Conservation (phyloP, 2,329 filamentous ascomycete species). For the Colletotrichum lupini region DNA sequence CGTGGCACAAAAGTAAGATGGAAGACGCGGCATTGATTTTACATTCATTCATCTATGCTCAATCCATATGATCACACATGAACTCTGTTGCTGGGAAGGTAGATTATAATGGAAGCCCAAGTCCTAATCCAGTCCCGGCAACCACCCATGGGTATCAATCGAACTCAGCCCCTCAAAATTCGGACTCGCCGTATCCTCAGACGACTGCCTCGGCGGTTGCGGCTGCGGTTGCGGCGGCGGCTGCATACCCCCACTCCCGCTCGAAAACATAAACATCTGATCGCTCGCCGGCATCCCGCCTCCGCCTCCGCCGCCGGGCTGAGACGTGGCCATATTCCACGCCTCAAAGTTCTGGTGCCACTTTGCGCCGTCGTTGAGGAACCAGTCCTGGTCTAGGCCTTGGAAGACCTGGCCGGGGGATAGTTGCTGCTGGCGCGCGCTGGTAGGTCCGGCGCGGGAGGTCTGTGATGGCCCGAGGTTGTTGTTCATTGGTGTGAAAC, state of each 20-base stretch:
- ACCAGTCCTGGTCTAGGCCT: conserved; percentile 66
- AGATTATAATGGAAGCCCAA: neutral
- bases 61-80: accelerated
- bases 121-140: conserved; percentile 48
- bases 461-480: neutral
- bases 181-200: conserved; percentile 27
- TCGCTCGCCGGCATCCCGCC: conserved; percentile 20
- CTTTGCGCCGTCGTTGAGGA: conserved; percentile 65
- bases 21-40: neutral
- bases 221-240: neutral
- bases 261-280: conserved; percentile 36
- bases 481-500: conserved; percentile 9
- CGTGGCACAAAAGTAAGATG: too few relatives aligned
- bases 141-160: conserved; percentile 47
- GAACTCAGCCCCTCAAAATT: conserved; percentile 47
- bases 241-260: neutral
- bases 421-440: conserved; percentile 38
- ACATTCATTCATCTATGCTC: neutral
- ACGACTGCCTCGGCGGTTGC: conserved; percentile 11
- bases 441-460: neutral
- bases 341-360: conserved; percentile 69
- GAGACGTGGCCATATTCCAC: conserved; percentile 54
- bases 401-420: conserved; percentile 46
- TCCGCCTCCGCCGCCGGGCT: neutral
- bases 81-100: neutral